Evolutionary conservation across 768 basidiomycete genomes (phyloP).

Genomic region (Leccinum barrowsii): DNA sequence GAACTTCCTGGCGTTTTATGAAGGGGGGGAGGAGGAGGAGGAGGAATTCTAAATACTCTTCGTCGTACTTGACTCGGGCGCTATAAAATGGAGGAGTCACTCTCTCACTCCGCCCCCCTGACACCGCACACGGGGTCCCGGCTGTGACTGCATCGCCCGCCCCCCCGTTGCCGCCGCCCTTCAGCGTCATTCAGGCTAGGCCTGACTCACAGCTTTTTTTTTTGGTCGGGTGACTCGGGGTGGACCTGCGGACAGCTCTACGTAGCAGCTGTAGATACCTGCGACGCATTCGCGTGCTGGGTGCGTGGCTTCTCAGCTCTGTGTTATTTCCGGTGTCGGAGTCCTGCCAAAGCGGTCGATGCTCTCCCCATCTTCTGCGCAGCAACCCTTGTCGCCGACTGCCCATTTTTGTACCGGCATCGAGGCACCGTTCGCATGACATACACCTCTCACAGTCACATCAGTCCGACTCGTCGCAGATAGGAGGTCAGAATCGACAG

Average conservation of each 20-base stretch:
- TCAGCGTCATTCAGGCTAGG: background rate
- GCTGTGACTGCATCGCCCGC: constrained; percentile 5
- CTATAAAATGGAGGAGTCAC: constrained; percentile 36
- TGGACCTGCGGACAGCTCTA: background rate
- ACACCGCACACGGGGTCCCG: constrained; percentile 27
- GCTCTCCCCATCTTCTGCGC: constrained; percentile 1
- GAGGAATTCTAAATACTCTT: constrained; percentile 23
- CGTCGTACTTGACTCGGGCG: constrained; percentile 22
- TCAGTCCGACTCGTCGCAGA: background rate
- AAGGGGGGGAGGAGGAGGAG: background rate
- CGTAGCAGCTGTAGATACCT: background rate
- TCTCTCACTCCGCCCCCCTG: constrained; percentile 20
- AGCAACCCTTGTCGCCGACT: background rate
- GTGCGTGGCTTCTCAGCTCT: background rate
- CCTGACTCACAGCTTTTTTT: constrained; percentile 5
- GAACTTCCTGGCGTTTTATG: constrained; percentile 4
- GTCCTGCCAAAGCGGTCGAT: constrained; percentile 3
- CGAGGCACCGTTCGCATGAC: constrained; percentile 1
- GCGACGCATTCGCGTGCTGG: background rate
- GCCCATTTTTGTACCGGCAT: background rate
- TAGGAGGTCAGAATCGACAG: background rate
- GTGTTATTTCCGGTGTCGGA: background rate
- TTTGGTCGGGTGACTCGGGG: background rate
- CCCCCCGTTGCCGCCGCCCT: constrained; percentile 4
- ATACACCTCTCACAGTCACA: background rate